These are phyloP conservation scores for Maudiozyma serrabonitensis DNA, from an alignment of 805 yeast species.

Conservation along the genomic window DNA sequence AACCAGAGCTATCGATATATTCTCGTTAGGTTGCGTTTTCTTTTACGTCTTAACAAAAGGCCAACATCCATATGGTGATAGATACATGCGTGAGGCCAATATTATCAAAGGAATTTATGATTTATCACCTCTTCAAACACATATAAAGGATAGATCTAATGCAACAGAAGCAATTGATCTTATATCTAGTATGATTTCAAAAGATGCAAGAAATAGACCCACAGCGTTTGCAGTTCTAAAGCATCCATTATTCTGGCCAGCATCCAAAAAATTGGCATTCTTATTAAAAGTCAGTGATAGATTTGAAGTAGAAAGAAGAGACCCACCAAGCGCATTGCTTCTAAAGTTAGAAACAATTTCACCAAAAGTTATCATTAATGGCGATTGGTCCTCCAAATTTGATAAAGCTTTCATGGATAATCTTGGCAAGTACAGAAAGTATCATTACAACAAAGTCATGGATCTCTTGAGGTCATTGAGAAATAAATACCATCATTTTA, in stretches of 20 bases:
- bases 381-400: constrained; percentile 72
- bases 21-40: constrained; percentile 90
- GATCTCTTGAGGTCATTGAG: constrained; percentile 83
- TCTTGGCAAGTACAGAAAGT: constrained; percentile 84
- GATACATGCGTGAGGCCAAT: constrained; percentile 79
- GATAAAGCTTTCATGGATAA: constrained; percentile 69
- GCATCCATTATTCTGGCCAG: constrained; percentile 87
- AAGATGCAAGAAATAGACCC: constrained; percentile 63
- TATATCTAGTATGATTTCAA: constrained; percentile 59
- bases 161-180: constrained; percentile 62
- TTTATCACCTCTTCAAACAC: constrained; percentile 34
- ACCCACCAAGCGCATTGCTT: constrained; percentile 60
- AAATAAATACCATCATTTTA: constrained; percentile 89
- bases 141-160: constrained; percentile 16
- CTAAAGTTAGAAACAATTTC: constrained; percentile 46
- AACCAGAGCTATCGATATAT: constrained; percentile 86
- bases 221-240: constrained; percentile 54
- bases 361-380: constrained; percentile 40
- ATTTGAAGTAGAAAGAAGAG: constrained; percentile 75
- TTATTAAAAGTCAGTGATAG: constrained; percentile 82
- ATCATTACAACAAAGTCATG: constrained; percentile 66
- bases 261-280: constrained; percentile 68
- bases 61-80: constrained; percentile 89
- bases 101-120: constrained; percentile 58
- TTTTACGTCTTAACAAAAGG: constrained; percentile 79